phyloP scores from a whole-genome alignment of 768 basidiomycete genomes.

The Lyophyllum shimeji region DNA sequence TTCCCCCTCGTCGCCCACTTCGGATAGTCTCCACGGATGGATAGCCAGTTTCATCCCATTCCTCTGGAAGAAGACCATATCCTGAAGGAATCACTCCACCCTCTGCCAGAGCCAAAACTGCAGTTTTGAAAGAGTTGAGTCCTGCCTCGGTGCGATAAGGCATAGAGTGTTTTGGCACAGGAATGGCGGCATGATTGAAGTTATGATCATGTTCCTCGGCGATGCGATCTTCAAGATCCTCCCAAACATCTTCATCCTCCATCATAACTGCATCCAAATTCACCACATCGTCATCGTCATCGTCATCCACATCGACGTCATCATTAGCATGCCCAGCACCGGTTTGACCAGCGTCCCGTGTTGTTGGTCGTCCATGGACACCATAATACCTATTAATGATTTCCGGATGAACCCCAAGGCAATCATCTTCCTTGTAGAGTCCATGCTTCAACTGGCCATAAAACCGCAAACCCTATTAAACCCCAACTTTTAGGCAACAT shows the following conservation, averaged over 20 bases:
- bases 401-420: neutral
- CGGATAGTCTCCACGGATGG: neutral
- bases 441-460: conserved; percentile 3
- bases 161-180: neutral
- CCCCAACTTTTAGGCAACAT: neutral
- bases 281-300: too few relatives aligned
- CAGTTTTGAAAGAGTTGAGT: neutral
- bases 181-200: neutral
- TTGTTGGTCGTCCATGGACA: too few relatives aligned
- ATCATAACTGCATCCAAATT: too few relatives aligned
- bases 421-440: conserved; percentile 7
- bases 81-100: neutral
- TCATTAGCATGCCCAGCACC: too few relatives aligned
- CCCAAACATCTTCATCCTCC: neutral
- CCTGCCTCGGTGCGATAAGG: neutral
- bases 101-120: too few relatives aligned
- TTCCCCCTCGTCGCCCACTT: too few relatives aligned
- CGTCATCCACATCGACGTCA: too few relatives aligned
- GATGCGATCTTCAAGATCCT: neutral
- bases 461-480: conserved; percentile 13
- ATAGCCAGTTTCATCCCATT: neutral
- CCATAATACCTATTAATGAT: too few relatives aligned
- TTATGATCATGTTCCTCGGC: neutral
- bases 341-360: too few relatives aligned
- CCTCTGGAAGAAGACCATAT: neutral